Evolutionary conservation across 2,329 filamentous ascomycete species (phyloP).

Genomic region (Colletotrichum ledebouriae): DNA sequence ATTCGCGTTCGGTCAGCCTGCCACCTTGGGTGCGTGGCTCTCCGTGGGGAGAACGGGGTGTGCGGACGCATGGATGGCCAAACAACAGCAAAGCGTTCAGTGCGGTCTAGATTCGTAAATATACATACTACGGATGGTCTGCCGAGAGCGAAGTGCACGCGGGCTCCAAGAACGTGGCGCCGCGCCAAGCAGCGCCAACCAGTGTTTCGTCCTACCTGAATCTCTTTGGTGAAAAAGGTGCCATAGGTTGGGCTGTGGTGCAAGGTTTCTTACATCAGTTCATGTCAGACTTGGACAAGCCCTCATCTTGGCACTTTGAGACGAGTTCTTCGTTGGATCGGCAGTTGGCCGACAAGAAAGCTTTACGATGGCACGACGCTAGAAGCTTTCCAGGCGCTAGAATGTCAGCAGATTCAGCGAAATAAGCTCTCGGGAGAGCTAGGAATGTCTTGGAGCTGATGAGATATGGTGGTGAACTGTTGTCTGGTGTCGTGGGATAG

Average conservation of each 20-base stretch:
- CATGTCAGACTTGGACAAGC: slow-evolving; percentile 23
- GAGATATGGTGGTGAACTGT: too few species aligned
- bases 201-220: background rate
- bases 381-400: slow-evolving; percentile 30
- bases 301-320: slow-evolving; percentile 26
- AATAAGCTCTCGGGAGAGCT: background rate
- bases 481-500: background rate
- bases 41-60: background rate
- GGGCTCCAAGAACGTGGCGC: slow-evolving; percentile 31
- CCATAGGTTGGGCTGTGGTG: background rate
- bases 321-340: slow-evolving; percentile 14
- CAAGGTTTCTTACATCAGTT: background rate
- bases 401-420: background rate
- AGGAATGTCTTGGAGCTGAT: too few species aligned
- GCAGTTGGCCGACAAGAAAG: slow-evolving; percentile 31
- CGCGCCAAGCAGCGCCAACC: slow-evolving; percentile 34
- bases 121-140: slow-evolving; percentile 3
- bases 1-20: background rate
- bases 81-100: background rate
- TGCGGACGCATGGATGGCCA: background rate
- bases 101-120: slow-evolving; percentile 24
- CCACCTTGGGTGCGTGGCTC: background rate
- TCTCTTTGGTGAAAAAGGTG: slow-evolving; percentile 1
- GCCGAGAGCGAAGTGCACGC: slow-evolving; percentile 25
- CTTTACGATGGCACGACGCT: slow-evolving; percentile 26